These are phyloP conservation scores for Colletotrichum siamense DNA, from an alignment of 2,329 filamentous ascomycete species.

Conservation along the genomic window DNA sequence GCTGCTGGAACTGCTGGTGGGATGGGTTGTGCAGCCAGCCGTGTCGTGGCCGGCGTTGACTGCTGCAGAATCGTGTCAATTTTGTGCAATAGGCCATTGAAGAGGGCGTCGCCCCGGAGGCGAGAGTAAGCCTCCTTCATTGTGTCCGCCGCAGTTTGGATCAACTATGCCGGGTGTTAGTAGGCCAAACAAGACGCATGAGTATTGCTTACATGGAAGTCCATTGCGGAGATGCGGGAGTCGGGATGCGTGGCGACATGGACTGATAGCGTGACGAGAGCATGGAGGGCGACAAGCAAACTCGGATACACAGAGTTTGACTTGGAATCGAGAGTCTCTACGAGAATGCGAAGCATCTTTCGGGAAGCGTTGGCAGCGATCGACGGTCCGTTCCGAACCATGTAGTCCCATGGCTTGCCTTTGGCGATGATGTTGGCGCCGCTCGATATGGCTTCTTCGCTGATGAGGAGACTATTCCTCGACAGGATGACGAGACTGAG, in stretches of 20 bases:
- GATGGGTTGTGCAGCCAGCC: background rate
- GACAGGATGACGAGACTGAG: background rate
- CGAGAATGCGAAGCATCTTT: background rate
- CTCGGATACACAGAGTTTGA: background rate
- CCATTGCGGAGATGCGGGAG: constrained; percentile 13
- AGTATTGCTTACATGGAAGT: background rate
- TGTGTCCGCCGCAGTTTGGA: background rate
- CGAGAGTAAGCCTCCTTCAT: constrained; percentile 1
- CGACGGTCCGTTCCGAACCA: constrained; percentile 5
- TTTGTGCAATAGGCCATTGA: constrained; percentile 4
- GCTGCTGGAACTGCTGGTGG: background rate
- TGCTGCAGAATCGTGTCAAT: background rate
- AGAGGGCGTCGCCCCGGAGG: background rate
- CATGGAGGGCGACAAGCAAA: background rate
- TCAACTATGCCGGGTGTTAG: background rate
- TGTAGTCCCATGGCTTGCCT: constrained; percentile 14
- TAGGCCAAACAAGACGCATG: too few relatives aligned
- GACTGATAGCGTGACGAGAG: background rate
- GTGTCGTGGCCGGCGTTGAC: background rate
- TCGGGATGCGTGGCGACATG: constrained; percentile 3
- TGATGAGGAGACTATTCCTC: constrained; percentile 11
- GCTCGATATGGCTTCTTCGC: constrained; percentile 1
- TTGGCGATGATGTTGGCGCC: constrained; percentile 7
- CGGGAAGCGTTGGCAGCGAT: constrained; percentile 5
- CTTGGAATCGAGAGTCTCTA: constrained; percentile 7